Evolutionary conservation across 345 rosid species (phyloP), one percentile per base, ranked within the genome.

Genomic region (Hibiscus trionum): DNA sequence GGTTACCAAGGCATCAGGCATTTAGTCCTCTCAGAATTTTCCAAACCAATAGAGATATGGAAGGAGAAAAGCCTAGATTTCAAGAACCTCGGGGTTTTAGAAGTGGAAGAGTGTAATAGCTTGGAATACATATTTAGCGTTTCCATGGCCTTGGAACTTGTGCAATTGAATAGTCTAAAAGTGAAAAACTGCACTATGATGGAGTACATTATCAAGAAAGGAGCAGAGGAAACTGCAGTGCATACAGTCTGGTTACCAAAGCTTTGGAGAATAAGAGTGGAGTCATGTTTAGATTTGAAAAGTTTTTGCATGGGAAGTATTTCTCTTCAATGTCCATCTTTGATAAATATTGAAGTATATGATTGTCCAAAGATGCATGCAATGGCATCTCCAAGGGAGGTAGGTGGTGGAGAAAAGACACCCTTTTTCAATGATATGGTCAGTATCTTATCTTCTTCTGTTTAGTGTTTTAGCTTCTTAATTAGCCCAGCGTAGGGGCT

Each of bases 351-450:
- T n/a, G 3, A 0, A 5, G n/a, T 61, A 61, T 5, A 15, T 9
- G 15, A 55, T 9, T 73, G 76, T 26, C 68, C 14, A 50, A 61
- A 72, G 44, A 61, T 61, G 44, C 2, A 31, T 33, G 44, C 46
- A 61, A 1, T 61, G 24, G 44, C 59, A 2, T 60, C 16, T 17
- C 11, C 16, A 46, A 47, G 55, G 5, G 26, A 26, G 11, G 2
- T 4, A 27, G 5, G 16, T 31, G 7, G 21, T 3, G 21, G 46
- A 61, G 46, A 33, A 61, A 61, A 7, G 19, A 16, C 2, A 16
- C 42, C 67, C 16, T 46, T 72, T 44, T 46, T 60, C 46, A 60
- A 24, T 1, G 12, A 72, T 15, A 31, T 31, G 74, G 74, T 71
- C n/a, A 59, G 58, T 71, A 1, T 19, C 29, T 42, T 42, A 12